A percentile compares a stretch with the other conserved stretches of the same genome.
Conservation (phyloP, 495 filamentous ascomycete genomes). For the Hapsidospora chrysogenum region DNA sequence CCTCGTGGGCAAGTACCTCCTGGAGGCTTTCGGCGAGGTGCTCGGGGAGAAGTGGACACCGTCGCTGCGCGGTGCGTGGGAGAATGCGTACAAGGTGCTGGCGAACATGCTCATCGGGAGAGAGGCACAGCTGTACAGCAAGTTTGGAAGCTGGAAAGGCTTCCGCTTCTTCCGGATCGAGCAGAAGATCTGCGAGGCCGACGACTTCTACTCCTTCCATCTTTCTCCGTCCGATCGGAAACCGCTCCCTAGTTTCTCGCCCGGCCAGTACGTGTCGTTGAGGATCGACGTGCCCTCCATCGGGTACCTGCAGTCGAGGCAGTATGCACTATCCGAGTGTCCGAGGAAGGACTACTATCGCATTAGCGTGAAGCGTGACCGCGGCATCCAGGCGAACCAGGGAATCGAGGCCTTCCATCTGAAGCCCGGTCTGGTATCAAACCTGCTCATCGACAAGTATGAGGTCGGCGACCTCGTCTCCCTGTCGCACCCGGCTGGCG, state of each 20-base stretch:
- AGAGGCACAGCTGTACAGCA: constrained; percentile 42
- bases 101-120: constrained; percentile 52
- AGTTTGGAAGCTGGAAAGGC: constrained; percentile 38
- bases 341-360: constrained; percentile 44
- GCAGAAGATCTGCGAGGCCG: constrained; percentile 41
- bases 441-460: constrained; percentile 46
- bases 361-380: constrained; percentile 54
- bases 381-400: constrained; percentile 18
- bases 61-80: constrained; percentile 48
- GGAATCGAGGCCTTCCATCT: constrained; percentile 16
- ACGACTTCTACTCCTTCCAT: constrained; percentile 56
- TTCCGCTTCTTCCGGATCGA: constrained; percentile 54
- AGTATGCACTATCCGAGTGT: constrained; percentile 56
- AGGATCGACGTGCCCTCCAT: constrained; percentile 38
- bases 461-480: constrained; percentile 40
- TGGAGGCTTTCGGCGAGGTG: constrained; percentile 49
- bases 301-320: constrained; percentile 43
- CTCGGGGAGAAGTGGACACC: constrained; percentile 51
- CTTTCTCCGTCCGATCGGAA: constrained; percentile 46
- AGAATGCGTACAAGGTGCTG: constrained; percentile 50
- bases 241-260: constrained; percentile 40
- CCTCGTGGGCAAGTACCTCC: constrained; percentile 48
- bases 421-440: constrained; percentile 49
- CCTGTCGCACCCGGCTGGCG: constrained; percentile 51
- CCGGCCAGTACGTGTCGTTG: constrained; percentile 57